These are phyloP conservation scores for Spongispora temasekensis DNA, from an alignment of 1,284 basidiomycete genomes.

Conservation along the genomic window DNA sequence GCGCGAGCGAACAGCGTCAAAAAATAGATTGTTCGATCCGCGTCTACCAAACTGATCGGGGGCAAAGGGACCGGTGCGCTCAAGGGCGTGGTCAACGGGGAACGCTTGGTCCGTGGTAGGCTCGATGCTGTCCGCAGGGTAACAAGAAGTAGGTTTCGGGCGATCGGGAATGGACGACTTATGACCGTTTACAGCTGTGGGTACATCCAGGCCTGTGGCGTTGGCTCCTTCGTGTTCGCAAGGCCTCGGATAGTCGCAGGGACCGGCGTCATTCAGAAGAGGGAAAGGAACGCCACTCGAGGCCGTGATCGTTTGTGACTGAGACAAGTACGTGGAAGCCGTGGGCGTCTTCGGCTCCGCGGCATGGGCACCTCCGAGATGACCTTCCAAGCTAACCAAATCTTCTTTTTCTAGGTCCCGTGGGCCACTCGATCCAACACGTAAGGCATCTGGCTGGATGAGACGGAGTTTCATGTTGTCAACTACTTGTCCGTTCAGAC, in stretches of 20 bases:
- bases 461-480: slow-evolving; percentile 47
- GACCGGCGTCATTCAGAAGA: slow-evolving; percentile 32
- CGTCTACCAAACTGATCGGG: slow-evolving; percentile 35
- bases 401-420: slow-evolving; percentile 36
- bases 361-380: slow-evolving; percentile 33
- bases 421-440: slow-evolving; percentile 19
- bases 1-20: slow-evolving; percentile 35
- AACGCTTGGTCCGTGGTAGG: slow-evolving; percentile 14
- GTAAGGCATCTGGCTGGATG: slow-evolving; percentile 22
- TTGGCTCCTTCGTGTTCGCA: slow-evolving; percentile 27
- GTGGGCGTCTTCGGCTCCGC: slow-evolving; percentile 42
- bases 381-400: slow-evolving; percentile 27
- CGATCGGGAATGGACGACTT: slow-evolving; percentile 20
- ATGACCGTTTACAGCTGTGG: slow-evolving; percentile 12
- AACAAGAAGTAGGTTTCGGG: slow-evolving; percentile 19
- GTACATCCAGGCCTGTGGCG: slow-evolving; percentile 11
- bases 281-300: slow-evolving; percentile 33
- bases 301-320: slow-evolving; percentile 28
- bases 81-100: slow-evolving; percentile 18
- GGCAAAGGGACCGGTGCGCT: slow-evolving; percentile 7
- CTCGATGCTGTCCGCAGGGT: slow-evolving; percentile 22
- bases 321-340: slow-evolving; percentile 37
- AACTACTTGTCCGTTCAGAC: slow-evolving; percentile 41
- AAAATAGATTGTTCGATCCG: slow-evolving; percentile 33
- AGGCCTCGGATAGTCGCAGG: slow-evolving; percentile 21